These are phyloP conservation scores for Aphanoascus verrucosus DNA, from an alignment of 2,329 filamentous ascomycete species.

Conservation along the genomic window DNA sequence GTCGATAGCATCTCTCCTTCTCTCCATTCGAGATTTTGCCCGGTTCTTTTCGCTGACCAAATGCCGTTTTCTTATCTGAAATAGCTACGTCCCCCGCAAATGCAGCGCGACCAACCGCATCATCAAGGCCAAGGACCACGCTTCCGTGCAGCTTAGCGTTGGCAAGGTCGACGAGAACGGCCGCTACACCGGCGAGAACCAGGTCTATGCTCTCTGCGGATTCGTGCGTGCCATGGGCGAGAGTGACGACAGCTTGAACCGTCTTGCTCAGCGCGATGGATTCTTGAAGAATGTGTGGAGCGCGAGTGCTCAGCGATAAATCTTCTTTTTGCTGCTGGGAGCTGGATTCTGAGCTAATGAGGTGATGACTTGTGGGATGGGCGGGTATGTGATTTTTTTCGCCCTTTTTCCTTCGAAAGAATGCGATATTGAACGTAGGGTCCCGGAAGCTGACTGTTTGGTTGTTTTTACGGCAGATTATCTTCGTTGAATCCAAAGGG, in stretches of 20 bases:
- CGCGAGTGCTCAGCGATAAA: constrained; percentile 49
- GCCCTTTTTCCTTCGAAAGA: not conserved
- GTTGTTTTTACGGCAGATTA: not conserved
- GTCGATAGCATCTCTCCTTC: not conserved
- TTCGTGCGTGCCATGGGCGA: constrained; percentile 98
- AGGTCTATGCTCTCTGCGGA: constrained; percentile 92
- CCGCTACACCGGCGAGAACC: constrained; percentile 91
- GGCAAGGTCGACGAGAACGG: constrained; percentile 99
- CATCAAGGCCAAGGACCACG: constrained; percentile 99
- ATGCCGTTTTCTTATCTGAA: not conserved
- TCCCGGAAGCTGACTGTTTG: not conserved
- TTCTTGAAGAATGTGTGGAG: constrained; percentile 97
- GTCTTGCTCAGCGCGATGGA: constrained; percentile 88
- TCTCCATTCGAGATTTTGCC: not conserved
- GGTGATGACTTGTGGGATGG: constrained; percentile 16
- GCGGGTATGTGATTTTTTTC: too few species aligned
- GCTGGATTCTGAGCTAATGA: constrained; percentile 14
- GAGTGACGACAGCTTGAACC: constrained; percentile 92
- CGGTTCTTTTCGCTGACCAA: not conserved
- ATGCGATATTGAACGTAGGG: not conserved
- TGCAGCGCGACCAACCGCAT: constrained; percentile 98
- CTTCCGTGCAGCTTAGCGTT: constrained; percentile 91
- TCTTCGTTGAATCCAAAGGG: constrained; percentile 1
- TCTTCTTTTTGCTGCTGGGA: constrained; percentile 7
- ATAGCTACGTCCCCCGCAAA: constrained; percentile 94